phyloP scores from a whole-genome alignment of 2,329 filamentous ascomycete species.

The Lachnellula willkommii region DNA sequence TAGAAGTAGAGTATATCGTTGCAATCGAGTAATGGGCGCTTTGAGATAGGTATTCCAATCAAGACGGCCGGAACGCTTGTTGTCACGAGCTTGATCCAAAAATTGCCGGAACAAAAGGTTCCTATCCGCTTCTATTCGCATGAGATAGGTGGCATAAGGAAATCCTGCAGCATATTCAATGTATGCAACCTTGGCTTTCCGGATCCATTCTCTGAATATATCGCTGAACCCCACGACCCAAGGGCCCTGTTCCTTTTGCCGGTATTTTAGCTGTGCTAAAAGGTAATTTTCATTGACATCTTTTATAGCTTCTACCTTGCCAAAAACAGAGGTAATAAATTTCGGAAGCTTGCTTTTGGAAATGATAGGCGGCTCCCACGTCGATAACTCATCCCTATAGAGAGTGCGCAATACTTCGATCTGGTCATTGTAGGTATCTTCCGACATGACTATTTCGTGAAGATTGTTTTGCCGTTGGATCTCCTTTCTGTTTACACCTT shows the following conservation, averaged over 20 bases:
- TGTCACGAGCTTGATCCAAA: conserved; percentile 69
- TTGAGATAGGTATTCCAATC: conserved; percentile 96
- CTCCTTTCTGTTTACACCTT: conserved; percentile 73
- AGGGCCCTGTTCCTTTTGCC: conserved; percentile 92
- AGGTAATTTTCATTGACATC: conserved; percentile 90
- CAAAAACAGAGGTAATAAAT: conserved; percentile 83
- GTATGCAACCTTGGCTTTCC: conserved; percentile 84
- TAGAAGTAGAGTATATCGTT: conserved; percentile 81
- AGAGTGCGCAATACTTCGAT: conserved; percentile 79
- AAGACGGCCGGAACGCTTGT: conserved; percentile 75
- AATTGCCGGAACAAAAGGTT: conserved; percentile 86
- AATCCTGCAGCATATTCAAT: conserved; percentile 88
- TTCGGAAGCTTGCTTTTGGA: conserved; percentile 69
- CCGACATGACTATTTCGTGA: conserved; percentile 90
- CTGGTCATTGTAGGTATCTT: conserved; percentile 86
- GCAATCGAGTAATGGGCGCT: conserved; percentile 83
- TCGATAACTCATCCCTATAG: conserved; percentile 74
- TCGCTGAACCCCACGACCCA: conserved; percentile 94
- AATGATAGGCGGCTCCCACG: conserved; percentile 74
- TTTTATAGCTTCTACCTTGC: conserved; percentile 82
- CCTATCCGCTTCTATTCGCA: conserved; percentile 76
- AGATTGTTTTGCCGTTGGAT: conserved; percentile 88
- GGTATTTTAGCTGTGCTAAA: conserved; percentile 88
- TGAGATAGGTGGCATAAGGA: conserved; percentile 73
- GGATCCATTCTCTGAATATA: conserved; percentile 96